Evolutionary conservation across 768 basidiomycete species (phyloP).

Genomic region (Phanerochaete sordida): DNA sequence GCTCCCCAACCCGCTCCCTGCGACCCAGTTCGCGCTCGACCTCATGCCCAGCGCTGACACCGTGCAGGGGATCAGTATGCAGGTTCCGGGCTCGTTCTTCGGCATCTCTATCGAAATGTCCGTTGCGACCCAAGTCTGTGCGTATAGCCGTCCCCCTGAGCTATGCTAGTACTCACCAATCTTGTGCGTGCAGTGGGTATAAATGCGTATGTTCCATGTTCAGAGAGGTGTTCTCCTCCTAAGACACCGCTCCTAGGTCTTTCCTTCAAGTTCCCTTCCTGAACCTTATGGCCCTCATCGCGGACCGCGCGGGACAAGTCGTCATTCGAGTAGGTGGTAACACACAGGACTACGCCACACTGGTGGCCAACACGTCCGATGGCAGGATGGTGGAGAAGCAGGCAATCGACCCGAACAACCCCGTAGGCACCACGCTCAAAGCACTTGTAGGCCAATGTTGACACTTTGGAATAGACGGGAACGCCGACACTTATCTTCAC

Average conservation of each 20-base stretch:
- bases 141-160: constrained; percentile 25
- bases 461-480: constrained; percentile 39
- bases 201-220: constrained; percentile 5
- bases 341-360: constrained; percentile 44
- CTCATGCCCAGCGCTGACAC: constrained; percentile 15
- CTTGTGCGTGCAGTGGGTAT: constrained; percentile 3
- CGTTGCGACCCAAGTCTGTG: constrained; percentile 61
- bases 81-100: constrained; percentile 54
- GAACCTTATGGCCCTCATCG: constrained; percentile 44
- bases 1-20: constrained; percentile 18
- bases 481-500: constrained; percentile 51
- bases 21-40: constrained; percentile 19
- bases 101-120: constrained; percentile 80
- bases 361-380: constrained; percentile 12
- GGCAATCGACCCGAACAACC: constrained; percentile 30
- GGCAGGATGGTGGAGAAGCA: constrained; percentile 20
- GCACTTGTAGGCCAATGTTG: constrained; percentile 7
- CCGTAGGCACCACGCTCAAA: constrained; percentile 27
- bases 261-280: constrained; percentile 37
- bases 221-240: neutral
- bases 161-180: neutral
- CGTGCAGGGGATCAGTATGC: constrained; percentile 35
- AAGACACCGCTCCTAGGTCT: constrained; percentile 5
- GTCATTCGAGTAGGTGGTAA: constrained; percentile 44
- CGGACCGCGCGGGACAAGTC: constrained; percentile 40